A percentile compares a stretch with the other conserved stretches of the same genome.
These are phyloP conservation scores for Collariella sp. DNA, from an alignment of 495 filamentous ascomycete genomes.

Conservation along the genomic window DNA sequence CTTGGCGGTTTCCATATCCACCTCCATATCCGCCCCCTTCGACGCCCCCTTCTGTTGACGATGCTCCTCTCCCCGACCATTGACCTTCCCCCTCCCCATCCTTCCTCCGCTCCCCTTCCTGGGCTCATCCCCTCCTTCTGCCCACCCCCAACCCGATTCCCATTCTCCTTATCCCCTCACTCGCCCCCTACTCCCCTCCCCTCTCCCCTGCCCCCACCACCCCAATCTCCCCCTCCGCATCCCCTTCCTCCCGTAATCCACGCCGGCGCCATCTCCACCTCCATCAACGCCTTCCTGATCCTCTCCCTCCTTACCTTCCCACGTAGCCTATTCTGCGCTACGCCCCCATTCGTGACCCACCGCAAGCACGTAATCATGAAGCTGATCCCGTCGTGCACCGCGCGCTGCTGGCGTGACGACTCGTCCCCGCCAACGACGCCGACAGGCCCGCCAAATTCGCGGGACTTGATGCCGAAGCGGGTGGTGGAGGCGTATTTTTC, in stretches of 20 bases:
- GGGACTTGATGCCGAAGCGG: conserved; percentile 69
- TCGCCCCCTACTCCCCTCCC: conserved; percentile 7
- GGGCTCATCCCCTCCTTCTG: neutral
- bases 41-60: neutral
- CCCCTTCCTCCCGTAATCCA: conserved; percentile 17
- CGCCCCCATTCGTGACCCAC: conserved; percentile 67
- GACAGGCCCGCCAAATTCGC: conserved; percentile 54
- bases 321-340: conserved; percentile 47
- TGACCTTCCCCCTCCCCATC: neutral
- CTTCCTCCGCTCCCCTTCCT: neutral
- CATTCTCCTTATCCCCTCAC: conserved; percentile 42
- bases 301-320: conserved; percentile 41
- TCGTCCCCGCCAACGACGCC: conserved; percentile 22
- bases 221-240: conserved; percentile 8
- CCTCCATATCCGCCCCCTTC: neutral
- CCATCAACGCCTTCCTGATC: conserved; percentile 39
- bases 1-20: no score
- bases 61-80: neutral
- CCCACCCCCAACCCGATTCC: conserved; percentile 23
- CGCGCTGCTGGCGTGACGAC: conserved; percentile 21
- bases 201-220: conserved; percentile 18
- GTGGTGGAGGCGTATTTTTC: conserved; percentile 65
- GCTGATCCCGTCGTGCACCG: conserved; percentile 74
- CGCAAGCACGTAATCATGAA: conserved; percentile 71
- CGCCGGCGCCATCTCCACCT: conserved; percentile 29